Evolutionary conservation across 305 asterid species (phyloP), one percentile per base, ranked within the genome.

Genomic region (Salvia sclarea): DNA sequence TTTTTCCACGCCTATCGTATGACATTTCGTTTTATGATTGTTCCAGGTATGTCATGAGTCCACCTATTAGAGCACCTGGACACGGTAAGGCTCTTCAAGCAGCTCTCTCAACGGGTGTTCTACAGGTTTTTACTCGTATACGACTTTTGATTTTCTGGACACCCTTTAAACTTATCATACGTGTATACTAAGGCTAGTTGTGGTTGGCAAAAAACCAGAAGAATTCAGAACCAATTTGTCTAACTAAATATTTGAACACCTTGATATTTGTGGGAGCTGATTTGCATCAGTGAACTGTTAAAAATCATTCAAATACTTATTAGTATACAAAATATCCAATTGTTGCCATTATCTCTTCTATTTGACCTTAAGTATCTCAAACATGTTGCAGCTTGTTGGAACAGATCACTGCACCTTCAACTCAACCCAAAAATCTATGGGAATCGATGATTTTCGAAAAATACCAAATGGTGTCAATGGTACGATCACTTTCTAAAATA

Each of bases 391-490:
- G 99, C 89, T 94, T 10, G 96, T 94, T 63, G 98, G 98, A 82
- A 94, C 99, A 28, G 99, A 94, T 78, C 99, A 94, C 82, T 91
- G 99, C 80, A 74, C 96, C 76, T 91, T 91, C 79, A 94, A 89
- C 75, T 83, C 96, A 45, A 84, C 95, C 24, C 99, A 94, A 69
- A 94, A 91, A 73, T 84, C 91, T 48, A 77, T 87, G 57, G 99
- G 99, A 72, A 85, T 82, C 72, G 83, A 82, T 54, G 99, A 94
- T 85, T 94, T 94, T 53, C 86, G 98, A 48, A 89, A 91, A 86
- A 94, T 94, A 74, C 99, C 99, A n/a, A 94, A 94, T 76, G 99
- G 99, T 40, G 99, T 94, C 70, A 94, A 94, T 76, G 98, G 98
- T 88, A 83, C 52, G 55, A 50, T 11, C 69, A 41, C 50, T 40